These are phyloP conservation scores for Chalaropsis ovoidea DNA, from an alignment of 2,329 filamentous ascomycete species.

Conservation along the genomic window DNA sequence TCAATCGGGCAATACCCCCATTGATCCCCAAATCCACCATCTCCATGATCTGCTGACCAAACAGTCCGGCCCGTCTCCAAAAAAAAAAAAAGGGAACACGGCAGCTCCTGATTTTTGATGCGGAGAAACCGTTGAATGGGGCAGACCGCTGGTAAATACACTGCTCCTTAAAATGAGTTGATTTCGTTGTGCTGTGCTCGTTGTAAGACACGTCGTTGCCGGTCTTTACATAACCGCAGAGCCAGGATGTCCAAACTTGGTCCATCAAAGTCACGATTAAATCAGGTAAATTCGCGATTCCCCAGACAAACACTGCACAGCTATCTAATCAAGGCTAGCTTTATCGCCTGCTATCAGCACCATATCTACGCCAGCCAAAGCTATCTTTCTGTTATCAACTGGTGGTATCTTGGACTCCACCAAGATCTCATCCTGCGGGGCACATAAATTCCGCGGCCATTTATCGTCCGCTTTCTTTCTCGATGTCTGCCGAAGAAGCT, in stretches of 20 bases:
- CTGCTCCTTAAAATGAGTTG: neutral
- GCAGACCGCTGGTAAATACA: neutral
- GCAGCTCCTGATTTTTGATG: neutral
- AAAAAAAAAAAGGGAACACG: neutral
- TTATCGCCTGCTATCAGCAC: constrained; percentile 9
- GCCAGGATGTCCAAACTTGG: neutral
- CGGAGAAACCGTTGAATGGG: neutral
- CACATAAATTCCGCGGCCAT: neutral
- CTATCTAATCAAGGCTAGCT: constrained; percentile 11
- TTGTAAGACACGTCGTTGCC: neutral
- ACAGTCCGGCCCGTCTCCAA: neutral
- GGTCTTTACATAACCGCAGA: neutral
- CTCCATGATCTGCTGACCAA: constrained; percentile 6
- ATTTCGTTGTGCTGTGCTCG: neutral
- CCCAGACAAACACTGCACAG: neutral
- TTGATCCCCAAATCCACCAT: neutral
- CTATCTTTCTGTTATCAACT: constrained; percentile 9
- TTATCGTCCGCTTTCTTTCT: neutral
- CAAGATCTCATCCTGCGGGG: neutral
- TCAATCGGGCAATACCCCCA: neutral
- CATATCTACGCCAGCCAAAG: constrained; percentile 3
- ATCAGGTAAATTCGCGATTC: neutral
- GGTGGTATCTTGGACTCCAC: neutral
- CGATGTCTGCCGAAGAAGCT: neutral
- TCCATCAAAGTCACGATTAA: neutral